Percentiles rank a stretch among this genome's conserved stretches.
These are phyloP conservation scores for Saururus chinensis DNA, from an alignment of 164 flowering plant species.

Conservation along the genomic window DNA sequence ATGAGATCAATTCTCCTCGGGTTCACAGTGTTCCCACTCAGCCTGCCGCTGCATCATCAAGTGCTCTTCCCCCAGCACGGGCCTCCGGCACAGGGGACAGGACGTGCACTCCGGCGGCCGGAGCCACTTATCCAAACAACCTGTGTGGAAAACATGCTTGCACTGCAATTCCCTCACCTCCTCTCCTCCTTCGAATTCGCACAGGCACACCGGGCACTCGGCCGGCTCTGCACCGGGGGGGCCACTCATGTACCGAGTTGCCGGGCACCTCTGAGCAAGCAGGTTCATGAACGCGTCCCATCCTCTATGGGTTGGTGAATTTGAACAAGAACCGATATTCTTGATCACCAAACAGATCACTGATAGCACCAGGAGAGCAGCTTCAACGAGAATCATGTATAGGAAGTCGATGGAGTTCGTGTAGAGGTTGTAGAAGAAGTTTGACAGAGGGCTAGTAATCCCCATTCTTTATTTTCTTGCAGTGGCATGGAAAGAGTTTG, in stretches of 20 bases:
- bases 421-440: not conserved
- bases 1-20: slow-evolving; percentile 22
- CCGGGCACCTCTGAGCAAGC: not conserved
- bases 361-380: not conserved
- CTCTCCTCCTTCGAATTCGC: slow-evolving; percentile 5
- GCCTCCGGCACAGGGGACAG: slow-evolving; percentile 8
- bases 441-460: not conserved
- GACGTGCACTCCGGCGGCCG: not conserved
- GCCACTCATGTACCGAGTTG: not conserved
- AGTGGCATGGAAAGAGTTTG: no score
- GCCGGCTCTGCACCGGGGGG: not conserved
- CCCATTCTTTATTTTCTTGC: no score
- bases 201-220: slow-evolving; percentile 6
- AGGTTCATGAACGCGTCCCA: not conserved
- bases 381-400: not conserved
- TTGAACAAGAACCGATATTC: not conserved
- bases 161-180: slow-evolving; percentile 3
- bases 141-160: slow-evolving; percentile 7
- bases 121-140: slow-evolving; percentile 7
- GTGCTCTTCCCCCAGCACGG: slow-evolving; percentile 20
- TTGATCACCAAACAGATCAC: not conserved
- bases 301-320: not conserved
- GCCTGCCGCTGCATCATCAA: slow-evolving; percentile 4
- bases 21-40: slow-evolving; percentile 19
- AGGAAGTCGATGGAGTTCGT: slow-evolving; percentile 1